These are phyloP conservation scores for Fusarium mundagurra DNA, from an alignment of 2,329 filamentous ascomycete species.

Conservation along the genomic window DNA sequence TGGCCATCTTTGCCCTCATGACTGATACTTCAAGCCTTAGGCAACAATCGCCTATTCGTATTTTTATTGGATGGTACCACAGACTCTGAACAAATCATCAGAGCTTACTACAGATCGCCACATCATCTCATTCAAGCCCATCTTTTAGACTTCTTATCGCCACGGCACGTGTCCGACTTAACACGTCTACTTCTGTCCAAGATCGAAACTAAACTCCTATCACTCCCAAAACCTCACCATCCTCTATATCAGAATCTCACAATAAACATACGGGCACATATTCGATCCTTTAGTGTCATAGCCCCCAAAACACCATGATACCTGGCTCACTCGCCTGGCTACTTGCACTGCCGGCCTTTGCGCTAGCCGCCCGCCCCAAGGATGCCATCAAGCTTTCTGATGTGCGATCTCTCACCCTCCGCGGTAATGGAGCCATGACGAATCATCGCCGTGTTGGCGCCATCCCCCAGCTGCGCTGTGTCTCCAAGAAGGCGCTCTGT, in stretches of 20 bases:
- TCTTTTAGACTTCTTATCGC: conserved; percentile 20
- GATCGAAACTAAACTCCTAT: not conserved
- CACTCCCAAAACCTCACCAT: not conserved
- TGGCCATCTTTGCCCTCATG: not conserved
- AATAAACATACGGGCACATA: not conserved
- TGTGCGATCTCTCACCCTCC: conserved; percentile 83
- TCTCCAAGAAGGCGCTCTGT: conserved; percentile 72
- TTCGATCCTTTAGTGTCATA: not conserved
- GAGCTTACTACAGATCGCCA: conserved; percentile 16
- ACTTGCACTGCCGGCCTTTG: conserved; percentile 41
- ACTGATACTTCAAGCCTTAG: conserved; percentile 11
- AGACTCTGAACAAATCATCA: conserved; percentile 10
- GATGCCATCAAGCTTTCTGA: conserved; percentile 67
- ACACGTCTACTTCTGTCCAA: not conserved
- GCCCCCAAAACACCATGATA: conserved; percentile 42
- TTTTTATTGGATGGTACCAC: conserved; percentile 18
- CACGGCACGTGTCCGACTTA: conserved; percentile 18
- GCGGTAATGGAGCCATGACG: conserved; percentile 70
- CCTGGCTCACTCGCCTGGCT: conserved; percentile 32
- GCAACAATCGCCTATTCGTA: conserved; percentile 12
- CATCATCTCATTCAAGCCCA: conserved; percentile 7
- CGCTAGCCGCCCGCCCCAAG: conserved; percentile 48
- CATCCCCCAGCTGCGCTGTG: conserved; percentile 82
- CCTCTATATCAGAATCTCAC: not conserved
- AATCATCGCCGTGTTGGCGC: conserved; percentile 78